A percentile compares a stretch with the other conserved stretches of the same genome.
These are phyloP conservation scores for Tolypocladium cylindrosporum DNA, from an alignment of 2,329 filamentous ascomycete species.

Conservation along the genomic window DNA sequence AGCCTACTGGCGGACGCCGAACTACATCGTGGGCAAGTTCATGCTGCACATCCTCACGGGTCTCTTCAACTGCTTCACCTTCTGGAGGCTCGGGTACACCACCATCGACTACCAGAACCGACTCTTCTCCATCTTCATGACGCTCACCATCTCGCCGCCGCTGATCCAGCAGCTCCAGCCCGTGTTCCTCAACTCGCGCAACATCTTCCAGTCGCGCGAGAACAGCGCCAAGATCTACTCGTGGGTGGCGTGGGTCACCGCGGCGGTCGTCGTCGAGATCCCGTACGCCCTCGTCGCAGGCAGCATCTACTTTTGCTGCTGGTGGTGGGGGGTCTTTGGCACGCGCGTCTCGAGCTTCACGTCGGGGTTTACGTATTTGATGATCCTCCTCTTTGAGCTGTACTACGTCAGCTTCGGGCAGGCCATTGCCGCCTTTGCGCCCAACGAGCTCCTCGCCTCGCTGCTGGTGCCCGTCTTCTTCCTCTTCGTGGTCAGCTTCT, in stretches of 20 bases:
- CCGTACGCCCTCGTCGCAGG: slow-evolving; percentile 59
- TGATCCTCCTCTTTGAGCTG: slow-evolving; percentile 56
- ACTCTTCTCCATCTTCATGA: slow-evolving; percentile 69
- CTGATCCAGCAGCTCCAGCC: slow-evolving; percentile 72
- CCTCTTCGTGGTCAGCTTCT: slow-evolving; percentile 60
- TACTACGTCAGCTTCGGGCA: slow-evolving; percentile 58
- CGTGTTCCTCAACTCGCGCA: slow-evolving; percentile 53
- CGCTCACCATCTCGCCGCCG: slow-evolving; percentile 62
- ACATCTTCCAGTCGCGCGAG: slow-evolving; percentile 63
- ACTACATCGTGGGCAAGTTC: slow-evolving; percentile 54
- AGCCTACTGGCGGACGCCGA: slow-evolving; percentile 55
- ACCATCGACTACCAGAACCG: slow-evolving; percentile 58
- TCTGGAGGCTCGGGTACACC: slow-evolving; percentile 49
- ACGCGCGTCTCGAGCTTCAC: slow-evolving; percentile 40
- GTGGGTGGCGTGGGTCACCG: slow-evolving; percentile 61
- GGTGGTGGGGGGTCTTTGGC: slow-evolving; percentile 46
- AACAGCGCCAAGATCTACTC: slow-evolving; percentile 72
- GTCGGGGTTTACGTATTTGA: slow-evolving; percentile 51
- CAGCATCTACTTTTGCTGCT: slow-evolving; percentile 37
- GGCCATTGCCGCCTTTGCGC: slow-evolving; percentile 55
- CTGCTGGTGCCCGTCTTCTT: slow-evolving; percentile 61
- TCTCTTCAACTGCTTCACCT: slow-evolving; percentile 62
- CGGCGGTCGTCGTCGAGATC: slow-evolving; percentile 56
- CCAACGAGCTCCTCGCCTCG: slow-evolving; percentile 57
- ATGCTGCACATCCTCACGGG: slow-evolving; percentile 52